phyloP scores from a whole-genome alignment of 345 rosid species.

The Populus nigra region DNA sequence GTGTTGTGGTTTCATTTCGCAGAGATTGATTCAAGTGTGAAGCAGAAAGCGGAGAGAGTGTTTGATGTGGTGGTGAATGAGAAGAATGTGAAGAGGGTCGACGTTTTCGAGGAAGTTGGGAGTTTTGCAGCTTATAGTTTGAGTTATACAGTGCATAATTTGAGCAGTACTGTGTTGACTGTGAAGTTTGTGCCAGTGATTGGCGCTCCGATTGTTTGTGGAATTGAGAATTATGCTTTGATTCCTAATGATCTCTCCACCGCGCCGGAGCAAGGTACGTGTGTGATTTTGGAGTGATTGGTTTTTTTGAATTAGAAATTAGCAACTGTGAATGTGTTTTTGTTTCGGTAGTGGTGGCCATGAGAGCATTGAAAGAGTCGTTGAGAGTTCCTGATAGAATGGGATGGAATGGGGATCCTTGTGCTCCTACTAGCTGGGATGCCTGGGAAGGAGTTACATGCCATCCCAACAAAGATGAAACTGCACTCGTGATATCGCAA shows the following conservation, averaged over 20 bases:
- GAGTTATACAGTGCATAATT: conserved; percentile 43
- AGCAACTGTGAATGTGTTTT: neutral
- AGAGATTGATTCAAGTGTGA: conserved; percentile 78
- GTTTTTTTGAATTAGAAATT: neutral
- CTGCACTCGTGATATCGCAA: conserved; percentile 74
- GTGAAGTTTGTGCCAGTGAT: conserved; percentile 56
- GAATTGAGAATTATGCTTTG: conserved; percentile 88
- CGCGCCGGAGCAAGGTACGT: conserved; percentile 70
- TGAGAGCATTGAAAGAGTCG: conserved; percentile 89
- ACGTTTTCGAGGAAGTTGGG: conserved; percentile 64
- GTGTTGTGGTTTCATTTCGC: conserved; percentile 93
- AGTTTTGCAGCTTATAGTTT: conserved; percentile 56
- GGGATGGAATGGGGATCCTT: conserved; percentile 99
- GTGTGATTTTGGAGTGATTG: neutral
- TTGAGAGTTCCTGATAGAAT: conserved; percentile 82
- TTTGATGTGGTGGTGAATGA: conserved; percentile 72
- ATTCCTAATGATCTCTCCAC: conserved; percentile 82
- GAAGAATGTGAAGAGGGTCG: conserved; percentile 63
- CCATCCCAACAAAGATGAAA: conserved; percentile 53
- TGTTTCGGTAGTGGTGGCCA: conserved; percentile 58
- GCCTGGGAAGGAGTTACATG: conserved; percentile 99
- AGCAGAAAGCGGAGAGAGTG: conserved; percentile 63
- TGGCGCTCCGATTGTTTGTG: conserved; percentile 69
- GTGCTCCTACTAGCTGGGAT: conserved; percentile 96
- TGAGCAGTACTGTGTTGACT: conserved; percentile 52